Base-by-base conservation (phyloP, 768 basidiomycete genomes). In the Pleurotus pulmonarius region DNA sequence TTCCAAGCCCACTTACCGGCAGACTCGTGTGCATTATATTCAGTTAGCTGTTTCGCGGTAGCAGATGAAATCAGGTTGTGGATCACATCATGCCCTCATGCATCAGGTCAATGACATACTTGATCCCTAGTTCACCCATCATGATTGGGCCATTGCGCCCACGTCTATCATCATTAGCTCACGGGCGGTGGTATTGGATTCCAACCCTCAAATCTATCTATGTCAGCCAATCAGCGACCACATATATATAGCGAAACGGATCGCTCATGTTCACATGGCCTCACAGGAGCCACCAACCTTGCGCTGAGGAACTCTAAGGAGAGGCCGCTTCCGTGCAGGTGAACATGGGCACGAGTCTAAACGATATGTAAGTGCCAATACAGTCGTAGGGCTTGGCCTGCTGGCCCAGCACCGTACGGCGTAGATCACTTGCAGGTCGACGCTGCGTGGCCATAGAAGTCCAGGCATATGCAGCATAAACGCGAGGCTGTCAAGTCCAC, bases 401-500 rank as follows among this genome's bases (percentile, higher is more conserved):
- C 41, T 44, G 41, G n/a, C 41, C 20, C 11, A 44, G 41, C 41
- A 44, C 41, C 37, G 22, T 12, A 22, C 46, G 11, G 29, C 16
- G 46, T 12, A 25, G n/a, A 49, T 49, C 29, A 34, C 29, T 34
- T 11, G 16, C 15, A 15, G 11, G 13, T 34, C 13, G 25, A 24
- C 26, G 48, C 48, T 49, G 48, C 48, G 48, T 49, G 48, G 48
- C 48, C 37, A 26, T 29, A 49, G 48, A 49, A 25, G 29, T 24
- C 29, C 48, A 29, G 34, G 12, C 48, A 49, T 49, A 49, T 49
- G 48, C 48, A 49, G 20, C 48, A 34, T 49, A 49, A 49, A 34
- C 48, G 48, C 48, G 48, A 49, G 48, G 48, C 20, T 49, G 16
- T 49, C 20, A 49, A 38, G 25, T 38, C 48, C 48, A 49, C 48